Conservation (phyloP, 2,329 filamentous ascomycete genomes). For the Xylaria hypoxylon region DNA sequence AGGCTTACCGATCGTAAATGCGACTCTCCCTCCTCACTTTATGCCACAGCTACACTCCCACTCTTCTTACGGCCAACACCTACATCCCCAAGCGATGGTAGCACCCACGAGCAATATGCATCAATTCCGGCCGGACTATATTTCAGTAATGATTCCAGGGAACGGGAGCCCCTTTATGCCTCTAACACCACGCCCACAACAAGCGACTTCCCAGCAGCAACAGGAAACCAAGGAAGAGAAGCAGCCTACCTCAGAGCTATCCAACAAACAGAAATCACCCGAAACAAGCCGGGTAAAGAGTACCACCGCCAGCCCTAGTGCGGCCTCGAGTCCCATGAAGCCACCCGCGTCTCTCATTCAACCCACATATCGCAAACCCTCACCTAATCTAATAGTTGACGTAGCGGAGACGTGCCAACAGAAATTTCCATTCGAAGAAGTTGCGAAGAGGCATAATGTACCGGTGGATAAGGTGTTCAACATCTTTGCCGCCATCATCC, state of each 20-base stretch:
- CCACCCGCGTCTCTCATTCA: conserved; percentile 46
- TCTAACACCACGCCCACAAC: conserved; percentile 35
- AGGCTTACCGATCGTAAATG: conserved; percentile 45
- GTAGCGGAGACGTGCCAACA: conserved; percentile 62
- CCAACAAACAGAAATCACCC: background rate
- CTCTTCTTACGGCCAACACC: conserved; percentile 43
- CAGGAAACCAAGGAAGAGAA: conserved; percentile 1
- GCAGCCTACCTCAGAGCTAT: conserved; percentile 5
- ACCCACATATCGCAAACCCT: conserved; percentile 52
- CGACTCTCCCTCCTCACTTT: conserved; percentile 42
- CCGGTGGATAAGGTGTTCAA: conserved; percentile 59
- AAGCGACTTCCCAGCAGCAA: conserved; percentile 3
- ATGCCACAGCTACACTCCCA: conserved; percentile 43
- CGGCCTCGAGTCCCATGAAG: conserved; percentile 38
- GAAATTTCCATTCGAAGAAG: conserved; percentile 59
- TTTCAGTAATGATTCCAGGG: conserved; percentile 48
- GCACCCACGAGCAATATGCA: conserved; percentile 43
- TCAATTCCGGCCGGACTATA: conserved; percentile 40
- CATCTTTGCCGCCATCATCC: conserved; percentile 61
- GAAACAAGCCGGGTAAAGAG: conserved; percentile 8
- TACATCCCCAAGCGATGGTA: conserved; percentile 47
- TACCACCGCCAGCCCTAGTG: background rate
- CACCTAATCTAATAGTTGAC: conserved; percentile 58
- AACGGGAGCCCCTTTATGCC: conserved; percentile 39
- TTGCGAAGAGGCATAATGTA: conserved; percentile 59